Conservation (phyloP, 805 yeast genomes). For the Cyberlindnera mrakii region DNA sequence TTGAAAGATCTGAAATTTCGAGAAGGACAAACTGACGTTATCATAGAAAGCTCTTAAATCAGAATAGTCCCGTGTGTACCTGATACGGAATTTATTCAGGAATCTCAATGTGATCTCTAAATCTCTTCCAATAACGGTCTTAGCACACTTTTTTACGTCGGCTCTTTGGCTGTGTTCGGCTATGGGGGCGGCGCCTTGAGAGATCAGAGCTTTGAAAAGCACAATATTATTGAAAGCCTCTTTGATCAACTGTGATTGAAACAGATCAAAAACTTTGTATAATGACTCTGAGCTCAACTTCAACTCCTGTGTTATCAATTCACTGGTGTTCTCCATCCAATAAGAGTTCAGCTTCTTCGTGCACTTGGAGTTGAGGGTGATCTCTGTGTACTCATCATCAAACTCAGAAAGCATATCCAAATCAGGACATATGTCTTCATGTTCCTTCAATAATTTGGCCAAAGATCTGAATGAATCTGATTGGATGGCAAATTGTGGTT, state of each 20-base stretch:
- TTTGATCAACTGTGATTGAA: conserved; percentile 9
- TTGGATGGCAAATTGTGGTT: conserved; percentile 14
- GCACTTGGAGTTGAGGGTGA: conserved; percentile 21
- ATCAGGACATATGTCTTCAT: conserved; percentile 13
- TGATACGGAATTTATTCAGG: conserved; percentile 20
- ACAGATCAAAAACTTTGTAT: conserved; percentile 19
- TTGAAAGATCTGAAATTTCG: conserved; percentile 22
- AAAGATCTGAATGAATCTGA: conserved; percentile 13
- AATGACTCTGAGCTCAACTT: conserved; percentile 19
- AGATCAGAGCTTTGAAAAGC: conserved; percentile 19
- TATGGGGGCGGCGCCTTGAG: conserved; percentile 19
- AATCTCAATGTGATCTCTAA: conserved; percentile 22
- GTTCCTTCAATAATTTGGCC: conserved; percentile 11
- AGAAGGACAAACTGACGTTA: conserved; percentile 19
- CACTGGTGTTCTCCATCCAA: conserved; percentile 13
- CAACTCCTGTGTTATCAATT: conserved; percentile 6
- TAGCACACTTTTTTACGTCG: conserved; percentile 9
- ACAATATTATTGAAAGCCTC: conserved; percentile 22
- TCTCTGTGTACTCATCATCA: conserved; percentile 18
- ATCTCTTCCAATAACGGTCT: conserved; percentile 13
- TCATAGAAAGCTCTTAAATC: conserved; percentile 12
- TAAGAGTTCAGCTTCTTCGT: conserved; percentile 14
- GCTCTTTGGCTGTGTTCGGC: conserved; percentile 7
- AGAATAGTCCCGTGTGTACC: conserved; percentile 3
- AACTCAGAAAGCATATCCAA: conserved; percentile 14